Conservation (phyloP, 1,284 basidiomycete genomes). For the Clitocybe nebularis region DNA sequence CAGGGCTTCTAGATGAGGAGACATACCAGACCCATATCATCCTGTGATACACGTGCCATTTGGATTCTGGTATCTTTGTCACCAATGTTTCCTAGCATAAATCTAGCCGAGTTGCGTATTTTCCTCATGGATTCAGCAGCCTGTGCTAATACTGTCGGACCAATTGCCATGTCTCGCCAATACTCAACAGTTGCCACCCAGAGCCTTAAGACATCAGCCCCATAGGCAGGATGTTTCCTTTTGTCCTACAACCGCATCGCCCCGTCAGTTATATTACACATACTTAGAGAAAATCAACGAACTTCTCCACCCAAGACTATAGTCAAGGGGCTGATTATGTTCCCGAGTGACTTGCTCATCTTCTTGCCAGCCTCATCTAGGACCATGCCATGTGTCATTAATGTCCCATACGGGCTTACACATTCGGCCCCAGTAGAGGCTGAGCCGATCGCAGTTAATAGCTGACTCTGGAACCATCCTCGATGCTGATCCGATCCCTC, state of each 20-base stretch:
- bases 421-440: slow-evolving; percentile 28
- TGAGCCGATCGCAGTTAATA: slow-evolving; percentile 79
- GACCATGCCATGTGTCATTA: slow-evolving; percentile 98
- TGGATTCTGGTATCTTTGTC: slow-evolving; percentile 29
- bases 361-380: slow-evolving; percentile 90
- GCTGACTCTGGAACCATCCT: slow-evolving; percentile 98
- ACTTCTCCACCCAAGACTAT: slow-evolving; percentile 81
- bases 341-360: slow-evolving; percentile 98
- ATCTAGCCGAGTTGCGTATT: slow-evolving; percentile 87
- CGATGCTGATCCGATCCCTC: slow-evolving; percentile 98
- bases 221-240: slow-evolving; percentile 74
- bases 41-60: slow-evolving; percentile 34
- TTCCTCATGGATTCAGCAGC: slow-evolving; percentile 80
- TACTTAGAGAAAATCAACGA: slow-evolving; percentile 23
- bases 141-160: slow-evolving; percentile 75
- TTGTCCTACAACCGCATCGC: slow-evolving; percentile 50
- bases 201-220: slow-evolving; percentile 83
- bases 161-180: slow-evolving; percentile 85
- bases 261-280: background rate
- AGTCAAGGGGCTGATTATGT: slow-evolving; percentile 83
- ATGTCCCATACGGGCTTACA: slow-evolving; percentile 70
- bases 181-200: slow-evolving; percentile 95
- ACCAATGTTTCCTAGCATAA: slow-evolving; percentile 81
- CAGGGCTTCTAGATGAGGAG: slow-evolving; percentile 7
- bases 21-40: slow-evolving; percentile 63